A percentile compares a stretch with the other conserved stretches of the same genome.
phyloP scores from a whole-genome alignment of 768 basidiomycete genomes.

The Tephrocybe sp. region DNA sequence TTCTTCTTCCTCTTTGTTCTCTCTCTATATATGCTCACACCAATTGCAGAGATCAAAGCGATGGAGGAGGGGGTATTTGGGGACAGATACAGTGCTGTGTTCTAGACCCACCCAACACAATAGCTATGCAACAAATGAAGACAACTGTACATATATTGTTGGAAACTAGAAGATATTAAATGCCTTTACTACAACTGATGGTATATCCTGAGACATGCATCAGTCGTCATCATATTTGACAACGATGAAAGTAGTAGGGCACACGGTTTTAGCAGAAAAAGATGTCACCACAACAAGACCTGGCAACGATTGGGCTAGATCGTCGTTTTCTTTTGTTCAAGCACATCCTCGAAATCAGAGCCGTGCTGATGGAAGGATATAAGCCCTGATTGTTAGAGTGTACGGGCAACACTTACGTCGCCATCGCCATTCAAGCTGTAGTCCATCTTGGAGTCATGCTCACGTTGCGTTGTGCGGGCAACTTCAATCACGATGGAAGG shows the following conservation, averaged over 20 bases:
- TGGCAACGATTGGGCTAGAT: not conserved
- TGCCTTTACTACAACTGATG: no score
- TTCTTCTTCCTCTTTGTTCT: not conserved
- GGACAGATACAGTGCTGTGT: slow-evolving; percentile 12
- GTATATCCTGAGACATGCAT: no score
- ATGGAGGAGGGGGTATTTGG: slow-evolving; percentile 20
- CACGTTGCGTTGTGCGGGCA: slow-evolving; percentile 7
- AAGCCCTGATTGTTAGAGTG: no score
- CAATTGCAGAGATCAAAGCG: slow-evolving; percentile 16
- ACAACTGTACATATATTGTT: no score
- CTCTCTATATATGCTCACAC: not conserved
- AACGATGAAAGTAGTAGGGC: no score
- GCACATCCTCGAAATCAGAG: not conserved
- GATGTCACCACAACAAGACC: no score
- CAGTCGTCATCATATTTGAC: no score
- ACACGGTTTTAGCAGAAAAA: no score
- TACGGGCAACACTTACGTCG: not conserved
- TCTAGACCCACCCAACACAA: not conserved
- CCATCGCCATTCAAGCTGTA: not conserved
- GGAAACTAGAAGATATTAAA: no score
- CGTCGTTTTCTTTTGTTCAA: not conserved
- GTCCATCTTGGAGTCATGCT: slow-evolving; percentile 5
- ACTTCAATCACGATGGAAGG: slow-evolving; percentile 15
- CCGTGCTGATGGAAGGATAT: no score
- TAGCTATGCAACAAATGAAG: no score